These are phyloP conservation scores for Verticillium zaregamsianum DNA, from an alignment of 2,329 filamentous ascomycete species.

Conservation along the genomic window DNA sequence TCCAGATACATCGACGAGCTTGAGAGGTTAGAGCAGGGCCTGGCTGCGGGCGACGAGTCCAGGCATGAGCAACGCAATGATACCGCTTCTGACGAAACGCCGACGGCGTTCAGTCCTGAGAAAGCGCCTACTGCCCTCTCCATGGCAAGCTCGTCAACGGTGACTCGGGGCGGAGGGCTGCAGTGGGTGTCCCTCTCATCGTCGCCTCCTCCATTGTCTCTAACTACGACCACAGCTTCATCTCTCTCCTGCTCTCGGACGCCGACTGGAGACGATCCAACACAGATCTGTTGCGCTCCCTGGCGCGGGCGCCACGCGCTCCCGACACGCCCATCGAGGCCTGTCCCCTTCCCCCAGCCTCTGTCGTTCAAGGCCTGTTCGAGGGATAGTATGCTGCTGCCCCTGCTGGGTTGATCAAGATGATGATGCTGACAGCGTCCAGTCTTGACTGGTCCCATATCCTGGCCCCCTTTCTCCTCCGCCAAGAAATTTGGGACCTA, in stretches of 20 bases:
- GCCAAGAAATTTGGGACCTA: constrained; percentile 16
- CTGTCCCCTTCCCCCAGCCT: constrained; percentile 5
- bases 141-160: constrained; percentile 8
- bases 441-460: constrained; percentile 17
- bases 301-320: constrained; percentile 5
- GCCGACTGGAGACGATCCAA: constrained; percentile 11
- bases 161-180: constrained; percentile 10
- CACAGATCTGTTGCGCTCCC: constrained; percentile 7
- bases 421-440: background rate
- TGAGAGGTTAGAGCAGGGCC: too few relatives aligned
- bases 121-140: constrained; percentile 11
- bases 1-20: too few relatives aligned
- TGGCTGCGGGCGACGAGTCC: too few relatives aligned
- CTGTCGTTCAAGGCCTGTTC: constrained; percentile 9
- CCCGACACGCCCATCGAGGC: constrained; percentile 2
- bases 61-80: background rate
- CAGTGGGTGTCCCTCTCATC: constrained; percentile 3
- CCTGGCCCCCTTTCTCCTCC: constrained; percentile 21
- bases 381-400: constrained; percentile 10
- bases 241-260: constrained; percentile 13
- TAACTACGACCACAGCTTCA: constrained; percentile 5
- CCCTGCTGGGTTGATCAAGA: background rate
- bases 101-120: background rate
- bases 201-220: background rate
- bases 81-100: background rate